Evolutionary conservation across 2,329 filamentous ascomycete genomes (phyloP), one percentile per base, ranked within the genome.

Genomic region (Pezicula rhizophila): DNA sequence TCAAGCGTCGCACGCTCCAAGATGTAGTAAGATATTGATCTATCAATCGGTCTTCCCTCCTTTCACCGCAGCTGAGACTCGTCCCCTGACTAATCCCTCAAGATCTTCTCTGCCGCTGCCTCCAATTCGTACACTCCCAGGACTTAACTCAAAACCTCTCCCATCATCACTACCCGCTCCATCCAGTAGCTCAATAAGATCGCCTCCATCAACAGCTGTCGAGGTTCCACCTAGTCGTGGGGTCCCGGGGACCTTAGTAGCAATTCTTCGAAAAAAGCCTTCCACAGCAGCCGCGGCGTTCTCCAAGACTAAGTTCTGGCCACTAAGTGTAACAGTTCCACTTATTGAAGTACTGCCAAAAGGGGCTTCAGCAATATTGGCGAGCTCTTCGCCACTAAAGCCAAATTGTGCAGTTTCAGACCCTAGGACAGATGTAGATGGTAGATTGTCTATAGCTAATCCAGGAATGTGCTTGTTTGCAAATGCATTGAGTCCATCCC

Each of bases 241-340:
- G n/a, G 77, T 78, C 17, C 68, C 58, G 1, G 77, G 74, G 4
- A 78, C 75, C 61, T 84, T 84, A 5, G 77, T 73, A 51, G 89
- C 89, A 34, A 95, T 83, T 53, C 89, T 89, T 52, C 91, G 78
- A 51, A 97, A 74, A 90, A 93, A 99, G 1, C 84, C 86, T 68
- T 97, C 93, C 26, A 97, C 84, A 2, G 87, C 85, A 5, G 89
- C 86, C 1, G 91, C 90, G 8, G 95, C 84, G 54, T 91, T 87
- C 60, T 96, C 90, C 2, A 97, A 71, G 1, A 77, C 73, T 3
- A 68, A 74, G 28, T 31, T 31, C 28, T 31, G 28, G 12, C 76
- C 75, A 42, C 76, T 73, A 43, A 70, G 68, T n/a, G 69, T 66
- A 5, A 68, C 42, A 15, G 47, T 45, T 57, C 10, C 73, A 54